Evolutionary conservation across 768 basidiomycete species (phyloP).

Genomic region (Mycena capillaripes): DNA sequence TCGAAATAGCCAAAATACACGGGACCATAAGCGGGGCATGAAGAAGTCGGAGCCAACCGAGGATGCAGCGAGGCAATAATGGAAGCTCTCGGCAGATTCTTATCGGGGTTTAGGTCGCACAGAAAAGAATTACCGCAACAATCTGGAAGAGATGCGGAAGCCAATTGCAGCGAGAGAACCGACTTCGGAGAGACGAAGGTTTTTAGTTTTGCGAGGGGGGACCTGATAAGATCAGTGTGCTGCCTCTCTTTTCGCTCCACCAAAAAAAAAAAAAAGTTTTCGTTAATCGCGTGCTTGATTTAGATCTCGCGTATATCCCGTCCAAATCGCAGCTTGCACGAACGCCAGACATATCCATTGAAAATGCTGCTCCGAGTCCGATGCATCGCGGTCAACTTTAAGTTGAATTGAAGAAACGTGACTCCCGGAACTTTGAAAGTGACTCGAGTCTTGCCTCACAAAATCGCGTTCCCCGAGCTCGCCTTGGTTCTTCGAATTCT

Average conservation of each 20-base stretch:
- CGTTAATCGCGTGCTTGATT: constrained; percentile 25
- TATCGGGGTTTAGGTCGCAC: constrained; percentile 25
- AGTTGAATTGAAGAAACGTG: background rate
- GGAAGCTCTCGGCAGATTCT: constrained; percentile 26
- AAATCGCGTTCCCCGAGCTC: no score
- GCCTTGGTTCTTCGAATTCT: background rate
- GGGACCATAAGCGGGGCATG: constrained; percentile 4
- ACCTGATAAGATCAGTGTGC: no score
- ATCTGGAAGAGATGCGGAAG: constrained; percentile 36
- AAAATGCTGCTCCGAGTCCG: background rate
- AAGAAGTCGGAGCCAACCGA: constrained; percentile 24
- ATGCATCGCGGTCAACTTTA: background rate
- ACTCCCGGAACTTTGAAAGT: no score
- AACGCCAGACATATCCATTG: constrained; percentile 10
- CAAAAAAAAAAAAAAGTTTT: no score
- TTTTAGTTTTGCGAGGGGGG: constrained; percentile 35
- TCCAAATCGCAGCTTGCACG: constrained; percentile 20
- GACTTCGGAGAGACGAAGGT: constrained; percentile 14
- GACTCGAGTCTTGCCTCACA: no score
- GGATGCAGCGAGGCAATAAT: constrained; percentile 31
- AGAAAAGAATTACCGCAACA: constrained; percentile 23
- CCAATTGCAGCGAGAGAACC: background rate
- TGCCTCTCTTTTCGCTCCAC: no score
- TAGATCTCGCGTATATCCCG: constrained; percentile 14
- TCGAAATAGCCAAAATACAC: constrained; percentile 17